Base-by-base conservation (phyloP, 768 basidiomycete genomes). In the Boletales sp. region DNA sequence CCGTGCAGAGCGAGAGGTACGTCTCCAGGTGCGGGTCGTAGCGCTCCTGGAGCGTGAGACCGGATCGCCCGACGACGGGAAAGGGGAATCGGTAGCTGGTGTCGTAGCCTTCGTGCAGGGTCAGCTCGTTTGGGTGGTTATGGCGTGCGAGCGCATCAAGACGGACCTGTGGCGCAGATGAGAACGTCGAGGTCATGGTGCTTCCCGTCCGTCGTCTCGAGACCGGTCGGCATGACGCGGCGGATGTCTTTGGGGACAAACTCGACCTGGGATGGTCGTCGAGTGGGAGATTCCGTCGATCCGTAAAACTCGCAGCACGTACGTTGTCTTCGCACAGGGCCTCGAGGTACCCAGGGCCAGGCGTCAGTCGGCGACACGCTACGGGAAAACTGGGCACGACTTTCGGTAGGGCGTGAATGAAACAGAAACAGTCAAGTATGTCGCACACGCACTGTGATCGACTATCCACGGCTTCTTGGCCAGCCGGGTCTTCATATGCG, bases 281-380 rank as follows among this genome's bases (percentile, higher is more conserved):
- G 25, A 28, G 25, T 6, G 25, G 6, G 25, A 7, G n/a, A n/a
- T n/a, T 28, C 5, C 14, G n/a, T 36, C 33, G 6, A 28, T 9
- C 17, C 33, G 21, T 19, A 18, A n/a, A 10, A 6, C 18, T 37
- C 9, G 2, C 34, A 35, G 17, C 8, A 41, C 54, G 17, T 7
- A 55, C 84, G 58, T 86, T 85, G 54, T 81, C 78, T 65, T 78
- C 73, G 51, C 78, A 80, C 2, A 86, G 66, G 0, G 84, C 80
- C 56, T 86, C 82, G 31, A 86, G 72, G 59, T 83, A 87, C 7
- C 84, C 83, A 10, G 81, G 81, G 0, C 83, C 84, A 2, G 83
- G 82, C 0, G 85, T 87, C 42, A 85, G 64, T n/a, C 84, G 73
- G 25, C 83, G 73, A 64, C 83, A 87, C 5, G 70, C 74, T 14